Conservation (phyloP, 2,329 filamentous ascomycete species). For the Colletotrichum gigasporum region DNA sequence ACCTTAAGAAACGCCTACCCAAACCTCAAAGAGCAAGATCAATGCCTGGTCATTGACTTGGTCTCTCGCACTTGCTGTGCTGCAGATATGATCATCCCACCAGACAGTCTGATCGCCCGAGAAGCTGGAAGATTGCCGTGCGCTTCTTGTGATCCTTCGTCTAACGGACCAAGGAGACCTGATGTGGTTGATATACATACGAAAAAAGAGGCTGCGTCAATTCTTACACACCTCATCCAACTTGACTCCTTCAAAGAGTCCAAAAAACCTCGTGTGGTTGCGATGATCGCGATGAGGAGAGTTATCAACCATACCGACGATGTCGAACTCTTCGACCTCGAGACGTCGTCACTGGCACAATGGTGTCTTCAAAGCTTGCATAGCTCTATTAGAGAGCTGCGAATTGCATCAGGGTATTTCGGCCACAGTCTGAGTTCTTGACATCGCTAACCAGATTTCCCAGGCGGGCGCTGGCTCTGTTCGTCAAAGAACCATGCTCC, state of each 20-base stretch:
- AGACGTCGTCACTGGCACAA: conserved; percentile 74
- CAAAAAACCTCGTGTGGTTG: conserved; percentile 71
- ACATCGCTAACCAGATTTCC: conserved; percentile 30
- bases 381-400: conserved; percentile 85
- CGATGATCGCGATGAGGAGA: conserved; percentile 76
- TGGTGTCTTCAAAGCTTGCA: conserved; percentile 85
- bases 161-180: background rate
- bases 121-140: background rate
- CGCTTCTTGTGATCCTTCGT: background rate
- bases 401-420: conserved; percentile 78
- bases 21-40: conserved; percentile 55
- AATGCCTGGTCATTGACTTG: conserved; percentile 62
- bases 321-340: conserved; percentile 70
- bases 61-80: conserved; percentile 68
- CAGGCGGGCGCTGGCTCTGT: conserved; percentile 72
- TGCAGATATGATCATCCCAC: conserved; percentile 50
- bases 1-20: conserved; percentile 51
- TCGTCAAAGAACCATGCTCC: conserved; percentile 59
- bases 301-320: conserved; percentile 74
- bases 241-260: conserved; percentile 59
- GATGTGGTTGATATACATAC: background rate
- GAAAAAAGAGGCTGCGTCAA: conserved; percentile 51
- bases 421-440: conserved; percentile 19
- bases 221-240: conserved; percentile 58
- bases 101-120: background rate